Percentiles rank a stretch among this genome's conserved stretches.
Evolutionary conservation across 1,284 basidiomycete species (phyloP).

Genomic region (Phylloboletellus chloephorus): DNA sequence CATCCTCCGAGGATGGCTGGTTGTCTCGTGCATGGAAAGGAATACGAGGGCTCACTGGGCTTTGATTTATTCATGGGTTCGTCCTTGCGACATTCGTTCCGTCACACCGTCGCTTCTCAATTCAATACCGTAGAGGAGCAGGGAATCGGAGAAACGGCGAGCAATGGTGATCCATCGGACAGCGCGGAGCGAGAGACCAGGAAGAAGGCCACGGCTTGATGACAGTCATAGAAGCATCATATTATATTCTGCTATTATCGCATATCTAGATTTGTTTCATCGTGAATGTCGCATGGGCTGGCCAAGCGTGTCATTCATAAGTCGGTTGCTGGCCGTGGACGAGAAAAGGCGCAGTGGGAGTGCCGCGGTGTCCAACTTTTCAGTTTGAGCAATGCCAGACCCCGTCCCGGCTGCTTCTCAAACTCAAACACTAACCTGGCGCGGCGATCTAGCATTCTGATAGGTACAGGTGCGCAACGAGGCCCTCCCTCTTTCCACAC

Average conservation of each 20-base stretch:
- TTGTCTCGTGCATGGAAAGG: conserved; percentile 62
- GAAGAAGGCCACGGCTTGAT: conserved; percentile 42
- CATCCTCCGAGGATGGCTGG: conserved; percentile 55
- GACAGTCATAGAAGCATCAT: conserved; percentile 32
- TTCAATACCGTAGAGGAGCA: conserved; percentile 26
- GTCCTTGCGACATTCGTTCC: conserved; percentile 35
- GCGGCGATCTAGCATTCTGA: conserved; percentile 28
- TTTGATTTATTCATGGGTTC: conserved; percentile 50
- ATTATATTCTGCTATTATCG: conserved; percentile 14
- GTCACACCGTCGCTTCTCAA: conserved; percentile 34
- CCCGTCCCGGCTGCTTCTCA: conserved; percentile 4
- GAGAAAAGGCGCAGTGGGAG: not conserved
- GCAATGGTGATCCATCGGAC: conserved; percentile 25
- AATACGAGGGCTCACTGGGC: conserved; percentile 62
- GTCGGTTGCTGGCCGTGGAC: conserved; percentile 21
- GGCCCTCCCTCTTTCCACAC: conserved; percentile 14
- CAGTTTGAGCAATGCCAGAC: conserved; percentile 2
- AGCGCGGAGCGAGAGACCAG: conserved; percentile 32
- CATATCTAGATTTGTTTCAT: conserved; percentile 21
- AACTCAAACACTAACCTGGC: conserved; percentile 21
- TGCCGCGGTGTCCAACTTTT: conserved; percentile 9
- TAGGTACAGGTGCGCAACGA: conserved; percentile 18
- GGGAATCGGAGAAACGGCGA: conserved; percentile 15
- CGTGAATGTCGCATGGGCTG: conserved; percentile 21
- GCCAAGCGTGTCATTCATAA: conserved; percentile 3